Conservation (phyloP, 768 basidiomycete genomes). For the Tricholoma sp. region DNA sequence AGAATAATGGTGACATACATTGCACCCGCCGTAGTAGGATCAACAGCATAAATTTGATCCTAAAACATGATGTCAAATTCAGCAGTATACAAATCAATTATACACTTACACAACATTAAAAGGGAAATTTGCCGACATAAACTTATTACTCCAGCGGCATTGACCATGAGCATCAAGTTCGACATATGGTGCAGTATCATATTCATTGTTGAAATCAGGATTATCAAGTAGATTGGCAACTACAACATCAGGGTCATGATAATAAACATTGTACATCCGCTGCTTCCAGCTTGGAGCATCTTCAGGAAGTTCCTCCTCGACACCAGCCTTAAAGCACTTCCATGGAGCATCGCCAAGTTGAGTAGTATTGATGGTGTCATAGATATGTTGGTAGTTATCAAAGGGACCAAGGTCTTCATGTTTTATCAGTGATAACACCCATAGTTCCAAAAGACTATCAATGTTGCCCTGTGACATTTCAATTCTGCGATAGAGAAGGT, state of each 20-base stretch:
- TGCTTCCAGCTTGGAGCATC: conserved; percentile 19
- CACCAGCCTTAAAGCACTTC: not conserved
- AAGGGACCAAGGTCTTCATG: conserved; percentile 16
- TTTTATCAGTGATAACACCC: conserved; percentile 9
- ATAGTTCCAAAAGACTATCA: conserved; percentile 8
- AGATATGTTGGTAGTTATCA: conserved; percentile 14
- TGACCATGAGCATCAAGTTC: conserved; percentile 12
- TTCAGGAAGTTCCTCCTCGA: not conserved
- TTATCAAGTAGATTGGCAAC: conserved; percentile 21
- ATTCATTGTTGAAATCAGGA: conserved; percentile 20
- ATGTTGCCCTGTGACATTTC: not conserved
- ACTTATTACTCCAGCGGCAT: conserved; percentile 19
- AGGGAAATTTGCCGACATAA: conserved; percentile 30
- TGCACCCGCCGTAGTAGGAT: not conserved
- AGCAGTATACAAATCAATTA: not conserved
- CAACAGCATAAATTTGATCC: not conserved
- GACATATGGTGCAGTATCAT: conserved; percentile 21
- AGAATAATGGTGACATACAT: not conserved
- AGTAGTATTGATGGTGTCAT: conserved; percentile 21
- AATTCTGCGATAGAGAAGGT: conserved; percentile 1
- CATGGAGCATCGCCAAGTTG: conserved; percentile 9
- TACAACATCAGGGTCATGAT: conserved; percentile 16
- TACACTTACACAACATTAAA: conserved; percentile 21
- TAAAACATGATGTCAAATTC: not conserved
- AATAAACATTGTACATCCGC: conserved; percentile 16